Evolutionary conservation across 2,329 filamentous ascomycete genomes (phyloP).

Genomic region (Colletotrichum kahawae): DNA sequence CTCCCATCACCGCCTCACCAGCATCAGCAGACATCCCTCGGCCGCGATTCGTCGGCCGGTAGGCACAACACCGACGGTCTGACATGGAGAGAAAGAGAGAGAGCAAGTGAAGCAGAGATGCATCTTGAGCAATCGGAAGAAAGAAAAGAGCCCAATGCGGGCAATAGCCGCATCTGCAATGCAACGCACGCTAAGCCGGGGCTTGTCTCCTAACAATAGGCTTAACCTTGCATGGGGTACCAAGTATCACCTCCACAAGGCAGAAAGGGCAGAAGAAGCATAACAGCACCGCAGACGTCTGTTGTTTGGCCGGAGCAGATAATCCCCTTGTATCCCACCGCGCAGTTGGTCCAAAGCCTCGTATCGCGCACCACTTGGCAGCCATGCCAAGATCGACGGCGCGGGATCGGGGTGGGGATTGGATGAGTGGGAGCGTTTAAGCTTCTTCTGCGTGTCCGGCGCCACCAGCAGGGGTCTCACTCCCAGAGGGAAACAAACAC

Average conservation of each 20-base stretch:
- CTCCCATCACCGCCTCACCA: not conserved
- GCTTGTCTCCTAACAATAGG: not conserved
- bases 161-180: not conserved
- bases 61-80: accelerated
- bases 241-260: not conserved
- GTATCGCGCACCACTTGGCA: constrained; percentile 6
- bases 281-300: not conserved
- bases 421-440: constrained; percentile 5
- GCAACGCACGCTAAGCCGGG: not conserved
- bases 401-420: not conserved
- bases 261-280: not conserved
- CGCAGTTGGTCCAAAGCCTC: not conserved
- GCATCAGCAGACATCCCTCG: not conserved
- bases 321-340: not conserved
- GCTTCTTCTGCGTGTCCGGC: constrained; percentile 5
- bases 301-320: accelerated
- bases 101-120: not conserved
- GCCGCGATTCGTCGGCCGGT: not conserved
- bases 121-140: not conserved
- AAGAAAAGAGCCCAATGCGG: not conserved
- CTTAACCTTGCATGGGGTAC: not conserved
- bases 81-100: not conserved
- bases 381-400: not conserved
- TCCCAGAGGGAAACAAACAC: not conserved
- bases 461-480: not conserved